Base-by-base conservation (phyloP, 2,329 filamentous ascomycete genomes). In the Clonostachys solani region DNA sequence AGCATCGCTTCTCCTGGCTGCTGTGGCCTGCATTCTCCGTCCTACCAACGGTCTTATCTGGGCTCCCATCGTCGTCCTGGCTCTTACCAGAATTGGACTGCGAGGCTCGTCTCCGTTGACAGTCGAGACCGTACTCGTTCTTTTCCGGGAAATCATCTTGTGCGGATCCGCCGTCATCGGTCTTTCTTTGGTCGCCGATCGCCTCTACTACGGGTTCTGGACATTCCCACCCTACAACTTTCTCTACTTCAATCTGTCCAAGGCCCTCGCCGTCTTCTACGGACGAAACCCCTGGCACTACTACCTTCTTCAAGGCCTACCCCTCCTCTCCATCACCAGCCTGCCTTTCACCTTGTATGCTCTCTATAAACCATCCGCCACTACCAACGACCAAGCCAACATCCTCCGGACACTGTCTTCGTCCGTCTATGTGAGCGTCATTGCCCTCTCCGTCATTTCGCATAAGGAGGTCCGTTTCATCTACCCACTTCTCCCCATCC, bases 391-490 rank as follows among this genome's bases (percentile, higher is more conserved):
- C 19, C 59, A 70, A 50, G 54, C 60, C 10, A 66, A 65, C 17
- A 57, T 55, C 46, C 63, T 65, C 60, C 52, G 45, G 61, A 68
- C 51, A 35, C 68, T 92, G 9, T 74, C 82, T 10, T 73, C 75
- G 33, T 72, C 81, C 8, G 74, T 86, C 40, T 52, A 84, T 47
- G 65, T 81, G 33, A 87, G 85, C 48, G 68, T 87, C 10, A 62
- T 69, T 2, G 65, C 74, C 3, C 77, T 97, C 34, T 95, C 89
- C 2, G 61, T 88, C 42, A 88, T 97, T 54, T 84, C 90, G 2
- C 94, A 99, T 71, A 99, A 99, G 65, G 94, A 99, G 74, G 89
- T 96, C 56, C 89, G 94, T 59, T 99, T 99, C 72, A 88, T 97
- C 55, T 96, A 95, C 59, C 92, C 94, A 2, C 78, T 99, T 16